These are phyloP conservation scores for Phialemoniopsis sp. DNA, from an alignment of 2,329 filamentous ascomycete genomes.

Conservation along the genomic window DNA sequence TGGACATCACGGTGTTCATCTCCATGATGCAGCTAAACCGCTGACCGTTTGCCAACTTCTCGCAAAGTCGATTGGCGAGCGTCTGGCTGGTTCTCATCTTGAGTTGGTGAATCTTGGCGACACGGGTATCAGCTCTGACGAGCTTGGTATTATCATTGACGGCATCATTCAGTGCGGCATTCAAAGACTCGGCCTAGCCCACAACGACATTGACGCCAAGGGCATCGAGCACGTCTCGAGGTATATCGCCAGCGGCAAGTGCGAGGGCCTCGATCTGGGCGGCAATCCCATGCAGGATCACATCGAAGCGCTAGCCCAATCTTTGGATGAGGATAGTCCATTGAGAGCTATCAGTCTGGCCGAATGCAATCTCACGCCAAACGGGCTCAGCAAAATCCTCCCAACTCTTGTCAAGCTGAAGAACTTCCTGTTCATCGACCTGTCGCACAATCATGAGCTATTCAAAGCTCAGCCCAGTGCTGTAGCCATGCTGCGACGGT, in stretches of 20 bases:
- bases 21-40: conserved; percentile 8
- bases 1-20: conserved; percentile 19
- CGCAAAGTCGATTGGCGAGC: conserved; percentile 69
- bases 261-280: conserved; percentile 84
- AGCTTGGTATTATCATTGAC: conserved; percentile 74
- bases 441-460: conserved; percentile 83
- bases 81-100: conserved; percentile 70
- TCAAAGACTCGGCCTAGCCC: conserved; percentile 74
- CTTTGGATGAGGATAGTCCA: conserved; percentile 48
- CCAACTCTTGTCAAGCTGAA: conserved; percentile 66
- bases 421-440: conserved; percentile 81
- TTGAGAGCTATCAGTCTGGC: conserved; percentile 83
- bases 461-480: conserved; percentile 73
- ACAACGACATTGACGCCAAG: conserved; percentile 71
- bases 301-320: conserved; percentile 47
- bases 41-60: conserved; percentile 63
- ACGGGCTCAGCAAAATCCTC: conserved; percentile 69
- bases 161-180: conserved; percentile 76
- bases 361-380: conserved; percentile 74
- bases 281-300: conserved; percentile 69
- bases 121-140: conserved; percentile 66
- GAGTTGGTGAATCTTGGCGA: conserved; percentile 82
- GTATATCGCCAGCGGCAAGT: conserved; percentile 72
- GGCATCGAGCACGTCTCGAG: conserved; percentile 72
- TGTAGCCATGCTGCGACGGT: conserved; percentile 71